phyloP scores from a whole-genome alignment of 2,329 filamentous ascomycete species.

The Colletotrichum kahawae region DNA sequence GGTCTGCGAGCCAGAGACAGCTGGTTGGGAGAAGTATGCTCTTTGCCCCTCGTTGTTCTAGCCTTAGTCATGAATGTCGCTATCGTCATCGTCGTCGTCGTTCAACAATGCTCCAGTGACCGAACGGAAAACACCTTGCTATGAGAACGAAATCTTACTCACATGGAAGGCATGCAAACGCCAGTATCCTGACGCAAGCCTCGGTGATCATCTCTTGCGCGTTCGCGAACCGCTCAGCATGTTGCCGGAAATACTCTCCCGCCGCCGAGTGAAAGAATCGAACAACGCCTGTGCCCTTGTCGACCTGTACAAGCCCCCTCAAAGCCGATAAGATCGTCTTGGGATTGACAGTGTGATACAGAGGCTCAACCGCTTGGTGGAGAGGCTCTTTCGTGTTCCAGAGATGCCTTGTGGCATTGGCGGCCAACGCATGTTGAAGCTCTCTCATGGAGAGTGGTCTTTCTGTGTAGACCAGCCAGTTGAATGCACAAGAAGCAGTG shows the following conservation, averaged over 20 bases:
- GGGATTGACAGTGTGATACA: not conserved
- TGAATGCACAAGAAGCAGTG: not conserved
- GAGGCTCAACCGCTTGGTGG: not conserved
- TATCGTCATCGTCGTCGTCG: not conserved
- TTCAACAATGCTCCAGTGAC: fast-evolving
- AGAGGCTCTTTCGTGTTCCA: not conserved
- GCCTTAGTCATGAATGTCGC: not conserved
- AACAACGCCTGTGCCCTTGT: not conserved
- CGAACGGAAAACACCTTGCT: fast-evolving
- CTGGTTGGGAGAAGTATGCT: no score
- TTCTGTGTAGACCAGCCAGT: not conserved
- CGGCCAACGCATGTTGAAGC: not conserved
- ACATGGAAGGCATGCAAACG: not conserved
- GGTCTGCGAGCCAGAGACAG: not conserved
- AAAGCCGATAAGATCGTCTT: not conserved
- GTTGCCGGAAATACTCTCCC: not conserved
- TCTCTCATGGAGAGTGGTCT: not conserved
- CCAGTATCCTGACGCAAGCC: not conserved
- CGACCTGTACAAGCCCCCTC: not conserved
- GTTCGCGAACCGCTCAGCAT: not conserved
- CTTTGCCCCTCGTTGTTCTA: no score
- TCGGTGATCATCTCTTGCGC: not conserved
- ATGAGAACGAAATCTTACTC: not conserved
- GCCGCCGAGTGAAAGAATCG: not conserved
- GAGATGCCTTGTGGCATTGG: not conserved